Conservation (phyloP, 2,329 filamentous ascomycete genomes). For the Arthrobotrys pseudoclavata region DNA sequence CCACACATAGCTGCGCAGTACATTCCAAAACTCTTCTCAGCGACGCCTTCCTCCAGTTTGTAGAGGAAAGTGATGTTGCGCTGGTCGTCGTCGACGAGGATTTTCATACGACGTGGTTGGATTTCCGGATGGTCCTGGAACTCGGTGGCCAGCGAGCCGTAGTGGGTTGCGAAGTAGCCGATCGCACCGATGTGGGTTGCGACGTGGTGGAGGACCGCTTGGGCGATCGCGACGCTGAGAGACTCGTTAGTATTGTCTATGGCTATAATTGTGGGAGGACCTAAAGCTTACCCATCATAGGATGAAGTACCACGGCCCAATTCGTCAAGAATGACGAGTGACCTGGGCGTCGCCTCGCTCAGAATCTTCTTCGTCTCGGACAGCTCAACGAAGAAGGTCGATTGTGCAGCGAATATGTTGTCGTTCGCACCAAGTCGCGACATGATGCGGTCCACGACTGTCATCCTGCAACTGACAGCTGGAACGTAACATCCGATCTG, state of each 20-base stretch:
- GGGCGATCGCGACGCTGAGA: constrained; percentile 85
- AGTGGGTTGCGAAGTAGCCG: constrained; percentile 98
- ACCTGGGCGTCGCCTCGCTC: constrained; percentile 85
- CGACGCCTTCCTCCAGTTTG: constrained; percentile 90
- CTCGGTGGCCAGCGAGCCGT: constrained; percentile 91
- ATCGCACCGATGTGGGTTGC: constrained; percentile 92
- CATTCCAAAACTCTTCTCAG: constrained; percentile 98
- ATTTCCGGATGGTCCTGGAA: constrained; percentile 93
- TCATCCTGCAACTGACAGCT: constrained; percentile 83
- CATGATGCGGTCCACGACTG: constrained; percentile 97
- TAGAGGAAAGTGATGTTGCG: constrained; percentile 96
- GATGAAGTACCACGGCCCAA: constrained; percentile 93
- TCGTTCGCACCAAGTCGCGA: constrained; percentile 96
- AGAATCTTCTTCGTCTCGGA: constrained; percentile 92
- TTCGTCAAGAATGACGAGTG: constrained; percentile 92
- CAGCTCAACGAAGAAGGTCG: constrained; percentile 97
- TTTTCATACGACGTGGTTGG: constrained; percentile 87
- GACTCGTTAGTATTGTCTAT: constrained; percentile 20
- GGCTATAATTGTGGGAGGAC: background rate
- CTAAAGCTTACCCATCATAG: constrained; percentile 75
- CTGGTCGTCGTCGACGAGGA: constrained; percentile 87
- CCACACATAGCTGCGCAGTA: constrained; percentile 99
- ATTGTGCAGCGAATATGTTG: constrained; percentile 98
- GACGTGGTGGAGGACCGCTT: constrained; percentile 96
- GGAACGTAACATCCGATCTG: constrained; percentile 96